Conservation (phyloP, 2,329 filamentous ascomycete species). For the Aureobasidium pullulans region DNA sequence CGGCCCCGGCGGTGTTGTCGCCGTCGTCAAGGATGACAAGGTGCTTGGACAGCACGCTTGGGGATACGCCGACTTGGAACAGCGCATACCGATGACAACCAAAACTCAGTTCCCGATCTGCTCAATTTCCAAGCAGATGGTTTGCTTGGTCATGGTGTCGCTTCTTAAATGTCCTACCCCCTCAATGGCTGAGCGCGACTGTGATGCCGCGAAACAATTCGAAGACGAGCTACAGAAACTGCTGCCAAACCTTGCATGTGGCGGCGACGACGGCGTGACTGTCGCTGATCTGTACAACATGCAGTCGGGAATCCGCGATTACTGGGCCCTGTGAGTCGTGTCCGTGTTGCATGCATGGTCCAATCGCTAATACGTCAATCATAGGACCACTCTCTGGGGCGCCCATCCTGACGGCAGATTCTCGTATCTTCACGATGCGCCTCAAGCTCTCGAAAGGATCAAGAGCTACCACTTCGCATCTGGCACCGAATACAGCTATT, state of each 20-base stretch:
- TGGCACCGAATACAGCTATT: constrained; percentile 38
- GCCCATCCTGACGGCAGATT: constrained; percentile 34
- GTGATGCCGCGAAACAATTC: constrained; percentile 13
- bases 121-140: constrained; percentile 42
- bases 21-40: constrained; percentile 37
- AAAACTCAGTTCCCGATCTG: constrained; percentile 38
- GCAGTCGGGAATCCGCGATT: constrained; percentile 40
- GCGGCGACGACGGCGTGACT: constrained; percentile 25
- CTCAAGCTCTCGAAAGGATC: constrained; percentile 24
- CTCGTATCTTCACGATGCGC: constrained; percentile 28
- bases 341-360: constrained; percentile 15
- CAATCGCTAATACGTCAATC: background rate
- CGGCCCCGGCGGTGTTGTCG: constrained; percentile 37
- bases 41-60: constrained; percentile 33
- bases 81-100: constrained; percentile 29
- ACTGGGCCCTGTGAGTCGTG: constrained; percentile 30
- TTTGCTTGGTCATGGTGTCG: constrained; percentile 32
- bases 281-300: constrained; percentile 34
- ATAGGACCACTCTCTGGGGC: constrained; percentile 35
- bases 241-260: constrained; percentile 23
- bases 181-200: constrained; percentile 18
- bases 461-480: constrained; percentile 36
- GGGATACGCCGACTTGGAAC: constrained; percentile 39
- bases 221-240: constrained; percentile 25
- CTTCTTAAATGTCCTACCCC: constrained; percentile 29